A percentile compares a stretch with the other conserved stretches of the same genome.
Conservation (phyloP, 345 rosid species). For the Atalantia buxifolia region DNA sequence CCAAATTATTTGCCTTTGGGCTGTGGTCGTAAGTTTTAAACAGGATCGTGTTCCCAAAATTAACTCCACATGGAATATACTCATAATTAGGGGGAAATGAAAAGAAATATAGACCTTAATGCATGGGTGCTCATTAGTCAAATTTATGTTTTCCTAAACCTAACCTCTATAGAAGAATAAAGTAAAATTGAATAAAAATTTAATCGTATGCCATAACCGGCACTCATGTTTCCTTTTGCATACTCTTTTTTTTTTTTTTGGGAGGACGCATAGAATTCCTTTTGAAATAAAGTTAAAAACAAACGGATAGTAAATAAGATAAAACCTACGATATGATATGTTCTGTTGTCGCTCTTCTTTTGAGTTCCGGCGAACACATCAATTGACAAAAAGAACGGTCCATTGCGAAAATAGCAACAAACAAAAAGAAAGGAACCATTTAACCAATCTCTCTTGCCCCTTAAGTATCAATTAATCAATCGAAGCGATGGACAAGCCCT, state of each 20-base stretch:
- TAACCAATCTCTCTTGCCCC: not conserved
- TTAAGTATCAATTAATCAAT: conserved; percentile 4
- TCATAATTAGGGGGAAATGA: no score
- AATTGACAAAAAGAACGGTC: conserved; percentile 5
- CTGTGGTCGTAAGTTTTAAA: not conserved
- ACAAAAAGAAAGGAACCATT: not conserved
- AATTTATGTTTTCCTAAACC: not conserved
- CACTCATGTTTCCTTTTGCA: not conserved
- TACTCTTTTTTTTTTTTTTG: not conserved
- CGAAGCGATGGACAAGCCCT: conserved; percentile 30
- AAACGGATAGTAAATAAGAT: not conserved
- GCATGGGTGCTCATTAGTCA: not conserved
- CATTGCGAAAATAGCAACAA: not conserved
- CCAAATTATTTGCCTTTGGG: not conserved
- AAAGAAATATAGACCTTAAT: not conserved
- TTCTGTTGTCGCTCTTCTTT: not conserved
- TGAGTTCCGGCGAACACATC: not conserved
- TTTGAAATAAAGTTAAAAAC: not conserved
- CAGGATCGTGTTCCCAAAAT: not conserved
- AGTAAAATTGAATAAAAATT: no score
- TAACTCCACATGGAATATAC: no score
- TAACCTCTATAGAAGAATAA: no score
- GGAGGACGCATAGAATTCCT: not conserved
- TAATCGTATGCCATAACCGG: not conserved
- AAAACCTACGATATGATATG: not conserved